phyloP scores from a whole-genome alignment of 371 early-diverging fungal species.

The Mucor mucedo region DNA sequence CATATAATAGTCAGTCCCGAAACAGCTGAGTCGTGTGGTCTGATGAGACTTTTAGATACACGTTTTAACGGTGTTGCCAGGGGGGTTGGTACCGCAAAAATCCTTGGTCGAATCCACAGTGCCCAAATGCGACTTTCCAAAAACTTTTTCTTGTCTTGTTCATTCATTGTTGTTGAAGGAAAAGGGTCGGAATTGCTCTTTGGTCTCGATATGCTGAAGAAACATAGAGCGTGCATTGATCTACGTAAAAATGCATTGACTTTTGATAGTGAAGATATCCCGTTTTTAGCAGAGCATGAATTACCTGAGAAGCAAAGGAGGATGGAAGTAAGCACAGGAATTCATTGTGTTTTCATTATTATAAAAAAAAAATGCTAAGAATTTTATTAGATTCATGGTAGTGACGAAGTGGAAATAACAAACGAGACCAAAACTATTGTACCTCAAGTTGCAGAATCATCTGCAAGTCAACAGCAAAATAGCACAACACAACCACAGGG shows the following conservation, averaged over 20 bases:
- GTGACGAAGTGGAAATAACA: conserved; percentile 48
- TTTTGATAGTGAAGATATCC: conserved; percentile 83
- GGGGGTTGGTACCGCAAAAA: conserved; percentile 96
- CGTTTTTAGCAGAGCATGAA: conserved; percentile 91
- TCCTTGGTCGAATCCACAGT: conserved; percentile 92
- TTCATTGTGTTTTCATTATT: not conserved
- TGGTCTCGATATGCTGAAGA: conserved; percentile 94
- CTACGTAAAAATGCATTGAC: conserved; percentile 79
- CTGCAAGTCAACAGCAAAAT: conserved; percentile 24
- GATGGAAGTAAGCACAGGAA: conserved; percentile 38
- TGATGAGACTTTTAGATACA: conserved; percentile 89
- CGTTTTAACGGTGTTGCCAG: conserved; percentile 91
- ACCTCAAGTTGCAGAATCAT: conserved; percentile 22
- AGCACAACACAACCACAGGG: conserved; percentile 1
- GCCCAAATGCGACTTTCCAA: conserved; percentile 82
- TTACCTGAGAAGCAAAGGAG: conserved; percentile 75
- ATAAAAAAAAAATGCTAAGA: not conserved
- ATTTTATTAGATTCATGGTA: conserved; percentile 38
- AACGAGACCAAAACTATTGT: conserved; percentile 44
- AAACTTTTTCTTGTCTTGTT: conserved; percentile 78
- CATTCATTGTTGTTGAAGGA: conserved; percentile 94
- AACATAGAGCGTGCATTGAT: conserved; percentile 91
- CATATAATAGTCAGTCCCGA: conserved; percentile 70
- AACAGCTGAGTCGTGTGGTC: conserved; percentile 85
- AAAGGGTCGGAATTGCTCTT: conserved; percentile 91